A percentile compares a stretch with the other conserved stretches of the same genome.
These are phyloP conservation scores for Termitomyces bulborhizus DNA, from an alignment of 768 basidiomycete genomes.

Conservation along the genomic window DNA sequence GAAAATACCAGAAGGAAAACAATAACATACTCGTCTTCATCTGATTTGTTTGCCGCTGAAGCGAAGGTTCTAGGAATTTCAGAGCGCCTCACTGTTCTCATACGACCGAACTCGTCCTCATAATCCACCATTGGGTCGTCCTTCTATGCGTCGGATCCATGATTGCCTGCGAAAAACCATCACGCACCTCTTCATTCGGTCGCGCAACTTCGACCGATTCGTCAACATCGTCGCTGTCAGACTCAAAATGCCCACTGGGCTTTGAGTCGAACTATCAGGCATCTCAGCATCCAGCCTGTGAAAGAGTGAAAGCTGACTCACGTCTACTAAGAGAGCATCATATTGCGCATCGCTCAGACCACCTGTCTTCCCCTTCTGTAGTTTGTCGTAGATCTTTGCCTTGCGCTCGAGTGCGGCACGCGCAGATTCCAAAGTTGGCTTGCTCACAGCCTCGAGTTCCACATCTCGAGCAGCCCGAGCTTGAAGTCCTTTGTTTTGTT, in stretches of 20 bases:
- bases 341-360: conserved; percentile 74
- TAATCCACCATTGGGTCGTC: conserved; percentile 81
- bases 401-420: conserved; percentile 71
- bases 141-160: conserved; percentile 23
- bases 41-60: conserved; percentile 35
- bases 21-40: conserved; percentile 53
- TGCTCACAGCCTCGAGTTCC: conserved; percentile 64
- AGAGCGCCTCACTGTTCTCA: conserved; percentile 60
- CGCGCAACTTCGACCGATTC: conserved; percentile 66
- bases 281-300: neutral
- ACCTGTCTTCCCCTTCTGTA: conserved; percentile 71
- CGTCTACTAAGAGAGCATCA: conserved; percentile 69
- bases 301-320: conserved; percentile 28
- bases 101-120: conserved; percentile 82
- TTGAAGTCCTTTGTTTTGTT: conserved; percentile 69
- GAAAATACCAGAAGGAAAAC: conserved; percentile 1
- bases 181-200: conserved; percentile 35
- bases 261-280: conserved; percentile 61
- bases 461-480: conserved; percentile 60
- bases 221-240: conserved; percentile 72
- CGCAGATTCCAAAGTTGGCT: conserved; percentile 66
- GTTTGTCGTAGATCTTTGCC: conserved; percentile 73
- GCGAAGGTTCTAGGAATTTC: conserved; percentile 70
- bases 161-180: neutral
- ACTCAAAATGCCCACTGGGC: conserved; percentile 44